phyloP scores from a whole-genome alignment of 2,329 filamentous ascomycete species.

The Nemania diffusa region DNA sequence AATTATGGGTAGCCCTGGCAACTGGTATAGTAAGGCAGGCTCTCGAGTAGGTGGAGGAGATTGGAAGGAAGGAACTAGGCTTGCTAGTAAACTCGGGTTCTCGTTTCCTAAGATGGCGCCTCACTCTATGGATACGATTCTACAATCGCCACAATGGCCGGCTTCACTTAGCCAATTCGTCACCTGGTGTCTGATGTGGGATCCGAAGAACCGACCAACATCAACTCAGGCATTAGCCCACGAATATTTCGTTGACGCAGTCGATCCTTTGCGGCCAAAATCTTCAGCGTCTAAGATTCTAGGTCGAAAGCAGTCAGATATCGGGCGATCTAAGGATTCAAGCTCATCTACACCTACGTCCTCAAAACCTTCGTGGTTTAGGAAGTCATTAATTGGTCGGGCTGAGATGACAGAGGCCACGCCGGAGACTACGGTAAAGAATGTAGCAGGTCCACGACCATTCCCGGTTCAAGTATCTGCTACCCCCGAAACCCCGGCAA shows the following conservation, averaged over 20 bases:
- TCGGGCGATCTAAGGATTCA: conserved; percentile 76
- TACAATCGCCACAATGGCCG: conserved; percentile 92
- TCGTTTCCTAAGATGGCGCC: conserved; percentile 99
- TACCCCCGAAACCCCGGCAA: conserved; percentile 53
- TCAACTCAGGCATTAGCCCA: conserved; percentile 94
- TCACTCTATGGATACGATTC: conserved; percentile 93
- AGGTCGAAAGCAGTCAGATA: conserved; percentile 88
- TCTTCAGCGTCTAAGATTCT: conserved; percentile 86
- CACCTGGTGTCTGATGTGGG: conserved; percentile 99
- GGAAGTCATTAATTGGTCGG: conserved; percentile 89
- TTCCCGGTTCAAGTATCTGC: conserved; percentile 46
- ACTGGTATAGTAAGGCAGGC: conserved; percentile 96
- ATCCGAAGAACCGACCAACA: conserved; percentile 89
- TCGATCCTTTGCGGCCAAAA: conserved; percentile 92
- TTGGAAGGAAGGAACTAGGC: conserved; percentile 92
- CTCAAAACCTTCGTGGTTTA: conserved; percentile 95
- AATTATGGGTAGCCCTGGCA: conserved; percentile 98
- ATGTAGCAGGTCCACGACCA: conserved; percentile 55
- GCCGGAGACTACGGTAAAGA: conserved; percentile 59
- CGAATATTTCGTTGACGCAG: conserved; percentile 92
- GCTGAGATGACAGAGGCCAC: conserved; percentile 75
- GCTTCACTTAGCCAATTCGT: conserved; percentile 89
- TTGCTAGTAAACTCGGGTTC: conserved; percentile 96
- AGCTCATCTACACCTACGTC: conserved; percentile 67
- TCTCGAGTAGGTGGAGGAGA: conserved; percentile 91